Evolutionary conservation across 2,329 filamentous ascomycete genomes (phyloP).

Genomic region (Exophiala xenobiotica): DNA sequence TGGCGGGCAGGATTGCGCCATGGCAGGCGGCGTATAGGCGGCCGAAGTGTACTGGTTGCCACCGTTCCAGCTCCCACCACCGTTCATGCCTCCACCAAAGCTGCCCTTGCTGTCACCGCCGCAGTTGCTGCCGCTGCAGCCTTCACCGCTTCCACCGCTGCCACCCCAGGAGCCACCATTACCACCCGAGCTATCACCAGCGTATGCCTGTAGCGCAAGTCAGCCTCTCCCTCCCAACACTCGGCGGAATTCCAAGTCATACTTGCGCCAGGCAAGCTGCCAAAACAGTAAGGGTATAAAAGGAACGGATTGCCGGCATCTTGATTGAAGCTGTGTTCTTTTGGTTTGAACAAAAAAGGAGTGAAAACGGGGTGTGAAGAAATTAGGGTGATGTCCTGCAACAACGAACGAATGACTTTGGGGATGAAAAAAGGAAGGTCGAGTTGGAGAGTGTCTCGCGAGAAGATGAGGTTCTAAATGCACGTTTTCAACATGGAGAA

Average conservation of each 20-base stretch:
- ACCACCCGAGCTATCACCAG: constrained; percentile 11
- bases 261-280: constrained; percentile 32
- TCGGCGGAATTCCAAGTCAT: neutral
- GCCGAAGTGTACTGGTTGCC: constrained; percentile 4
- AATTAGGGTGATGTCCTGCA: constrained; percentile 26
- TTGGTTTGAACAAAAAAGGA: constrained; percentile 10
- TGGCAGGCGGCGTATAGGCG: constrained; percentile 4
- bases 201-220: constrained; percentile 9
- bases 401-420: constrained; percentile 28
- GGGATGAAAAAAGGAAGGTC: constrained; percentile 13
- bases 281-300: constrained; percentile 24
- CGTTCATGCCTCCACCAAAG: too few species aligned
- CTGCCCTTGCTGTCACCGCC: constrained; percentile 3
- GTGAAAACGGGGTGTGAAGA: constrained; percentile 7
- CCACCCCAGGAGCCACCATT: constrained; percentile 10
- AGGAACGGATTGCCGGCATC: constrained; percentile 28
- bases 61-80: too few species aligned
- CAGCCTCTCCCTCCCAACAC: neutral
- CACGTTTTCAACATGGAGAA: constrained; percentile 11
- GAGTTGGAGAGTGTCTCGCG: constrained; percentile 7
- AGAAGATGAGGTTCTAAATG: constrained; percentile 23
- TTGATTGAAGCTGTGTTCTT: constrained; percentile 12
- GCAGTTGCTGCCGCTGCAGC: neutral
- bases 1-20: neutral
- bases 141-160: neutral